A percentile compares a stretch with the other conserved stretches of the same genome.
Conservation (phyloP, 441 rosid species). For the Isatis lusitanica region DNA sequence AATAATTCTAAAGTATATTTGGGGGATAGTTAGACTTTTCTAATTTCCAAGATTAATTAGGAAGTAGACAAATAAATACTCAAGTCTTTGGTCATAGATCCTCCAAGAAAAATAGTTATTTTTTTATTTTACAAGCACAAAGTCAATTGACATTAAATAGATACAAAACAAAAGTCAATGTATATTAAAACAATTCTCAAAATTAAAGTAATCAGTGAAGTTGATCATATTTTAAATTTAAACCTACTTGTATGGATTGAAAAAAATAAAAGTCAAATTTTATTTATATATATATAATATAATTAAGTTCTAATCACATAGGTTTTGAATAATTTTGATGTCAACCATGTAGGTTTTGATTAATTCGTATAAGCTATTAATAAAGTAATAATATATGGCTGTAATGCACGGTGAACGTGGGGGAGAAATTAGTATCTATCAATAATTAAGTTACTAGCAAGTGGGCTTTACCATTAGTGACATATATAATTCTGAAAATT, state of each 20-base stretch:
- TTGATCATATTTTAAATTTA: background rate
- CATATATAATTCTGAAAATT: constrained; percentile 3
- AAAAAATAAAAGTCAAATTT: constrained; percentile 25
- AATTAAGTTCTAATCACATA: constrained; percentile 12
- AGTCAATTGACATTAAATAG: constrained; percentile 25
- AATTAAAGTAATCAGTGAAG: background rate
- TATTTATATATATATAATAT: background rate
- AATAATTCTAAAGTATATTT: constrained; percentile 1
- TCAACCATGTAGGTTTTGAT: constrained; percentile 37
- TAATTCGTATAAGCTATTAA: constrained; percentile 27
- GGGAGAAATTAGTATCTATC: constrained; percentile 19
- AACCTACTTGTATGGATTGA: constrained; percentile 10
- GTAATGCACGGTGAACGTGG: constrained; percentile 29
- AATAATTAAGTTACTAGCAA: constrained; percentile 18
- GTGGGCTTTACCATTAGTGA: constrained; percentile 28
- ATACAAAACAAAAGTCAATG: constrained; percentile 30
- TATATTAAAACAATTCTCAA: constrained; percentile 3
- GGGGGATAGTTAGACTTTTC: constrained; percentile 21
- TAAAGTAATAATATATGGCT: constrained; percentile 32
- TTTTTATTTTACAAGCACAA: constrained; percentile 4
- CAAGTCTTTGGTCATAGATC: constrained; percentile 28
- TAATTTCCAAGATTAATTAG: background rate
- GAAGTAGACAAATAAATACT: constrained; percentile 16
- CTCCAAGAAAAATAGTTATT: constrained; percentile 10
- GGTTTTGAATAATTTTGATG: background rate